Evolutionary conservation across 1,284 basidiomycete genomes (phyloP), one percentile per base, ranked within the genome.

Genomic region (Schizophyllum amplum): DNA sequence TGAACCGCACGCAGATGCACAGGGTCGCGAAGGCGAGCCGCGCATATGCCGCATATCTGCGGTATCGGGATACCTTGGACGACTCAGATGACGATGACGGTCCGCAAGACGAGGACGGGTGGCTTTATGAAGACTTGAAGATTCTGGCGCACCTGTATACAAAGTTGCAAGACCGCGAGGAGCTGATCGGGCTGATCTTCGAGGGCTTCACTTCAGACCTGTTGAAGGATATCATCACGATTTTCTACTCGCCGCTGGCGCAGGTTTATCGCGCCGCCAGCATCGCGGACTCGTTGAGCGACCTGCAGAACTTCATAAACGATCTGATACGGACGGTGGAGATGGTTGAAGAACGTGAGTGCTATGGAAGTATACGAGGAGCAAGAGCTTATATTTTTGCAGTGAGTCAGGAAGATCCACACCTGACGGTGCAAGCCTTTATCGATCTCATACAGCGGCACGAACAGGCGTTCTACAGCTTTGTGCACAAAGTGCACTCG

Each of bases 401-500:
- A 94, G 93, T 90, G 53, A 84, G 83, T 65, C 89, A 92, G 69
- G 84, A 87, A 57, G 90, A 98, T 64, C 90, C 97, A 0, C 83
- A 85, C 56, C 73, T 77, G 49, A 96, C 94, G 5, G 97, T 99
- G 1, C 92, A 97, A 68, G 86, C 86, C 3, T 99, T 99, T 68
- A 93, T 98, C 63, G 86, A 95, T 68, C 84, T 99, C 22, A 90
- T 99, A 46, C 84, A 90, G 64, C 83, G 97, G 25, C 97, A 99
- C 71, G 94, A 99, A 68, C 92, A 94, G 66, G 74, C 92, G 0
- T 99, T 99, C 75, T 99, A 99, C 77, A 79, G 80, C 59, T 99
- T 99, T 69, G 96, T 99, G 23, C 94, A 99, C 79, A 97, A 98
- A 66, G 97, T 99, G 4, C 97, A 99, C 68, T 90, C 93, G 47